Percentiles rank a stretch among this genome's conserved stretches.
These are phyloP conservation scores for Dendrobium officinale DNA, from an alignment of 106 monocot species.

Conservation along the genomic window DNA sequence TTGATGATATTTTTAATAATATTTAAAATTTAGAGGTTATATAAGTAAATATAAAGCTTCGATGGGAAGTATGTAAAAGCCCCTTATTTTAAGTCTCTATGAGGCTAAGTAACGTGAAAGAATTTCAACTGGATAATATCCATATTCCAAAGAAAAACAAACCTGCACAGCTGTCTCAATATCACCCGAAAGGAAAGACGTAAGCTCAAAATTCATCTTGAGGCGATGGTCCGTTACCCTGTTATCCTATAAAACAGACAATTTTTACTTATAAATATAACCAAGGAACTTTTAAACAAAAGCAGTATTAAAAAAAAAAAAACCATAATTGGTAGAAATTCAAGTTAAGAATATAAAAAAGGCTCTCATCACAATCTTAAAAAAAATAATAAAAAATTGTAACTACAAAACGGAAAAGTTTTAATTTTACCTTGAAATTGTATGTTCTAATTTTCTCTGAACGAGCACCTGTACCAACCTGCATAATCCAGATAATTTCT, in stretches of 20 bases:
- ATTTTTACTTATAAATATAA: too few species aligned
- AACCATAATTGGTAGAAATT: too few species aligned
- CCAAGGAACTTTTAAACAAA: too few species aligned
- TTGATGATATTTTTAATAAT: too few species aligned
- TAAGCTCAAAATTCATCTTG: conserved; percentile 97
- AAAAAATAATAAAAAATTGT: background rate
- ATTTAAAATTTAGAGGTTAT: too few species aligned
- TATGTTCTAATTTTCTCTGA: conserved; percentile 98
- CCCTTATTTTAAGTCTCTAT: too few species aligned
- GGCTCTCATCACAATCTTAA: background rate
- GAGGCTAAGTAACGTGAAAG: too few species aligned
- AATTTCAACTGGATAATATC: too few species aligned
- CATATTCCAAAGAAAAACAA: background rate
- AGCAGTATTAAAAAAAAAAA: too few species aligned
- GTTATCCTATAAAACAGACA: conserved; percentile 44
- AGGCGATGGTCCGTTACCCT: conserved; percentile 65
- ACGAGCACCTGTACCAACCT: conserved; percentile 96
- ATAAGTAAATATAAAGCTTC: too few species aligned
- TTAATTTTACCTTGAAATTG: conserved; percentile 71
- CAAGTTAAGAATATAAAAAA: too few species aligned
- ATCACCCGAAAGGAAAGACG: conserved; percentile 78
- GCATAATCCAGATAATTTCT: conserved; percentile 13
- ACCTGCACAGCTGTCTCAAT: conserved; percentile 89
- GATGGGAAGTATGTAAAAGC: too few species aligned
- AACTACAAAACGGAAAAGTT: background rate